Percentiles rank a stretch among this genome's conserved stretches.
These are phyloP conservation scores for Dalbergia cultrata DNA, from an alignment of 306 rosid genomes.

Conservation along the genomic window DNA sequence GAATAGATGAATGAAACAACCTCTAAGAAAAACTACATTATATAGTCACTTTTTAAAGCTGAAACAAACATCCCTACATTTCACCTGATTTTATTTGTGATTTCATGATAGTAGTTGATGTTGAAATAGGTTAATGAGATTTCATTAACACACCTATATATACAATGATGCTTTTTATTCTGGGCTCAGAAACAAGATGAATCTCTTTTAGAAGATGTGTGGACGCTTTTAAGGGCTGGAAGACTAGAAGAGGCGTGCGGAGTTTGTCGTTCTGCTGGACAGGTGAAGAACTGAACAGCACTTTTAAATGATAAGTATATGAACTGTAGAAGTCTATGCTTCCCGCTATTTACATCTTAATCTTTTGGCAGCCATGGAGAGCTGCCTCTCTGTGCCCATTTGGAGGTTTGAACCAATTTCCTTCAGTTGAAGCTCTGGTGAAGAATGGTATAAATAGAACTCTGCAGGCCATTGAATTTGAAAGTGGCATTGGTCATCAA, in stretches of 20 bases:
- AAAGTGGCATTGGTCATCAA: conserved; percentile 94
- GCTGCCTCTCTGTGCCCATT: conserved; percentile 87
- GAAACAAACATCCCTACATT: neutral
- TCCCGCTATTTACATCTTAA: conserved; percentile 44
- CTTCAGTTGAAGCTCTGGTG: conserved; percentile 83
- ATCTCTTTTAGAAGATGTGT: conserved; percentile 93
- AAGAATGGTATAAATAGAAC: conserved; percentile 88
- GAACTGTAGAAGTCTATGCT: conserved; percentile 37
- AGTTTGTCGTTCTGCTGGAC: conserved; percentile 96
- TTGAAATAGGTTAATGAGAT: conserved; percentile 30
- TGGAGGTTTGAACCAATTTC: conserved; percentile 84
- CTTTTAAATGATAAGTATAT: conserved; percentile 38
- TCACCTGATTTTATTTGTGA: conserved; percentile 22
- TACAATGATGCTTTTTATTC: conserved; percentile 24
- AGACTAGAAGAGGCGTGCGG: conserved; percentile 93
- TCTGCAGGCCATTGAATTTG: conserved; percentile 94
- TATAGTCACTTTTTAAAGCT: neutral
- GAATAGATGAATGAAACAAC: neutral
- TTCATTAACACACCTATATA: neutral
- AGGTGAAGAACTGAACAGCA: conserved; percentile 64
- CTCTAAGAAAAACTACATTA: neutral
- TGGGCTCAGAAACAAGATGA: conserved; percentile 90
- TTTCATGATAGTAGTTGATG: conserved; percentile 28
- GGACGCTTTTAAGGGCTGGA: conserved; percentile 98
- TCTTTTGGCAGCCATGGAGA: conserved; percentile 88